Evolutionary conservation across 306 rosid genomes (phyloP).

Genomic region (Inga oerstediana): DNA sequence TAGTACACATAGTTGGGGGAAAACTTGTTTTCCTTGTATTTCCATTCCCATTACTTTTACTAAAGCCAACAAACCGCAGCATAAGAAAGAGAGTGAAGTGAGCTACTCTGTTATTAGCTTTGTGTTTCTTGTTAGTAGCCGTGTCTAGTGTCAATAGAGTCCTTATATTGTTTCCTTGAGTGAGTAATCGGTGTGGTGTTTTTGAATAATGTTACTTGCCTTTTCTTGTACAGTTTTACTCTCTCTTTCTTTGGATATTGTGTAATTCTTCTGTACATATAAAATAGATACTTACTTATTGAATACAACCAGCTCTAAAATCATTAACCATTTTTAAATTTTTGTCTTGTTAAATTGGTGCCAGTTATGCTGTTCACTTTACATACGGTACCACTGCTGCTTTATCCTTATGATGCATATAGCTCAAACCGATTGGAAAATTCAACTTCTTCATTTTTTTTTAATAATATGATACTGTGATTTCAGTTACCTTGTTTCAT

Average conservation of each 20-base stretch:
- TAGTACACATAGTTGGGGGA: no score
- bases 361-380: not conserved
- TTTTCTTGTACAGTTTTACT: not conserved
- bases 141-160: not conserved
- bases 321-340: not conserved
- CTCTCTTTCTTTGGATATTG: not conserved
- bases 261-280: not conserved
- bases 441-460: not conserved
- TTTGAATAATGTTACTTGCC: not conserved
- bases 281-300: not conserved
- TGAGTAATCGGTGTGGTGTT: not conserved
- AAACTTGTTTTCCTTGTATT: not conserved
- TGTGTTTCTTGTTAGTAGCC: not conserved
- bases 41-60: not conserved
- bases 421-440: not conserved
- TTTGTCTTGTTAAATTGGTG: not conserved
- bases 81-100: not conserved
- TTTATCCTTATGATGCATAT: not conserved
- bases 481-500: not conserved
- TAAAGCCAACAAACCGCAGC: not conserved
- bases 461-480: not conserved
- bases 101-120: not conserved
- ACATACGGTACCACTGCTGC: not conserved
- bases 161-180: not conserved
- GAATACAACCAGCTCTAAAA: not conserved